phyloP scores from a whole-genome alignment of 2,329 filamentous ascomycete species.

The Fonsecaea pedrosoi region DNA sequence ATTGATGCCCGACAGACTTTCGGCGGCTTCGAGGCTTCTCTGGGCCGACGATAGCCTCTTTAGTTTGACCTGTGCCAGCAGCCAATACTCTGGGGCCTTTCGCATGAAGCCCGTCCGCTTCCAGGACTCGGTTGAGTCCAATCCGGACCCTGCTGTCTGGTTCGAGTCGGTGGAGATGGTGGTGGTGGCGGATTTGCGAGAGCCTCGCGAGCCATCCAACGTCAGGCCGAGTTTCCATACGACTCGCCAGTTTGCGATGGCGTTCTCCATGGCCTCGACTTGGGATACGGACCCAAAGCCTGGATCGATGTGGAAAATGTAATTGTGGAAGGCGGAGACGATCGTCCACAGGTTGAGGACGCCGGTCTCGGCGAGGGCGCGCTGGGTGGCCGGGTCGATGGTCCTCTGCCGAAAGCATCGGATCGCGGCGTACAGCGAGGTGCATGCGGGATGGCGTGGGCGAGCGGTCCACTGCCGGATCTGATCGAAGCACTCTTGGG shows the following conservation, averaged over 20 bases:
- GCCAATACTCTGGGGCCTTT: constrained; percentile 47
- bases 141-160: no score
- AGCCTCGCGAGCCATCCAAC: no score
- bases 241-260: constrained; percentile 1
- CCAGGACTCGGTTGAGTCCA: constrained; percentile 36
- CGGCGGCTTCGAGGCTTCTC: not conserved
- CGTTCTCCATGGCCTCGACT: not conserved
- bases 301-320: constrained; percentile 11
- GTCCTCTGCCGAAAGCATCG: not conserved
- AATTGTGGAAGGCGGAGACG: constrained; percentile 5
- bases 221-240: not conserved
- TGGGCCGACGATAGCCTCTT: constrained; percentile 29
- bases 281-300: constrained; percentile 6
- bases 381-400: not conserved
- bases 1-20: no score
- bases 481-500: constrained; percentile 41
- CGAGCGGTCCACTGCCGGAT: no score
- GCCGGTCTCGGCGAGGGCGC: constrained; percentile 2
- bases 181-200: no score
- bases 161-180: no score
- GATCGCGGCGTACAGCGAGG: not conserved
- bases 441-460: no score
- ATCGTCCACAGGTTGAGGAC: constrained; percentile 18
- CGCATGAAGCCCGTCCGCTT: constrained; percentile 46
- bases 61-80: constrained; percentile 46